These are phyloP conservation scores for Neonothopanus nambi DNA, from an alignment of 1,284 basidiomycete genomes.

Conservation along the genomic window DNA sequence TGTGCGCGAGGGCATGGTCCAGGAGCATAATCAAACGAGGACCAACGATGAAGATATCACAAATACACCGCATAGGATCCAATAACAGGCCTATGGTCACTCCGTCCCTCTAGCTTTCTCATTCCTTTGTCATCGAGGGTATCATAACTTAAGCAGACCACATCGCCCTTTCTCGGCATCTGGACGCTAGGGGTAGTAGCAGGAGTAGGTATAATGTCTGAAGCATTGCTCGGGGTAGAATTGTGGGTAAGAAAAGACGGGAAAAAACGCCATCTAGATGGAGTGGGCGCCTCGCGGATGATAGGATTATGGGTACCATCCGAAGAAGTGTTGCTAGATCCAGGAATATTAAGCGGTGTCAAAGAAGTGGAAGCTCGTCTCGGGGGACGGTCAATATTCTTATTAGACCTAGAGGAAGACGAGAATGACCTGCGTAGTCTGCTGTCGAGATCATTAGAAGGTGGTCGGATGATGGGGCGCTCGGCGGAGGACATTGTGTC, in stretches of 20 bases:
- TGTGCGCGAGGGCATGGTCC: neutral
- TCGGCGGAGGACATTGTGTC: neutral
- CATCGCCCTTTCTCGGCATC: slow-evolving; percentile 50
- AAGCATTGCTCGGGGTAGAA: slow-evolving; percentile 28
- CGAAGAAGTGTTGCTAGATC: slow-evolving; percentile 18
- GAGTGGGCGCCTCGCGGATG: slow-evolving; percentile 26
- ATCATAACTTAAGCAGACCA: slow-evolving; percentile 68
- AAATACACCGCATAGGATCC: slow-evolving; percentile 69
- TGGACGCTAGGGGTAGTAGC: slow-evolving; percentile 17
- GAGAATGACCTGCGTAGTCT: no score
- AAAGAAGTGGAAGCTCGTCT: neutral
- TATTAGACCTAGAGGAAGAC: no score
- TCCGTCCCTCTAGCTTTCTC: slow-evolving; percentile 73
- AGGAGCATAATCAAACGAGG: neutral
- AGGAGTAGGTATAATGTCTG: slow-evolving; percentile 28
- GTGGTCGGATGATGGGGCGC: neutral
- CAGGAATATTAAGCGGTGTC: neutral
- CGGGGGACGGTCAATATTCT: neutral
- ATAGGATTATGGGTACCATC: slow-evolving; percentile 22
- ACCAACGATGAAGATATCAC: slow-evolving; percentile 24
- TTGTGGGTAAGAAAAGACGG: slow-evolving; percentile 47
- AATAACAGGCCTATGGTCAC: slow-evolving; percentile 80
- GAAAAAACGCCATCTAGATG: slow-evolving; percentile 59
- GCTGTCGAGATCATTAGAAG: neutral
- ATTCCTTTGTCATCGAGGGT: slow-evolving; percentile 78